Conservation (phyloP, 495 filamentous ascomycete genomes). For the Aspergillus leporis region DNA sequence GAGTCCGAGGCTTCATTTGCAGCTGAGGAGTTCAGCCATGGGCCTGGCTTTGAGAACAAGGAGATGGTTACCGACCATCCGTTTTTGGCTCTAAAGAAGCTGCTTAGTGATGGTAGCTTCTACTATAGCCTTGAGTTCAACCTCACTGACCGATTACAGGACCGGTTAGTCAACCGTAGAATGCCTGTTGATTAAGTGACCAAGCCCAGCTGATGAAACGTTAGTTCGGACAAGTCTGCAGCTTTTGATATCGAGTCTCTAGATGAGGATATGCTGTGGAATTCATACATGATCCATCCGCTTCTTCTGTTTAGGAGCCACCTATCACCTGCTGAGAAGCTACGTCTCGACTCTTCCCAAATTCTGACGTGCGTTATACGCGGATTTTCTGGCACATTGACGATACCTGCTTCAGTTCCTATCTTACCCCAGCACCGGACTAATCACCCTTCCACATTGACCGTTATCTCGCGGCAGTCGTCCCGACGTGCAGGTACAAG, state of each 20-base stretch:
- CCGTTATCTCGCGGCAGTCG: slow-evolving; percentile 87
- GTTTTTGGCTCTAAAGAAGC: slow-evolving; percentile 83
- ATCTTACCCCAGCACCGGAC: slow-evolving; percentile 47
- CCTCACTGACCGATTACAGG: slow-evolving; percentile 88
- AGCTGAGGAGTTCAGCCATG: slow-evolving; percentile 53
- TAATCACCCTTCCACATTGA: slow-evolving; percentile 80
- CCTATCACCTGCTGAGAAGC: slow-evolving; percentile 68
- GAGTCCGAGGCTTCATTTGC: slow-evolving; percentile 56
- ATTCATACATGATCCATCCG: slow-evolving; percentile 95
- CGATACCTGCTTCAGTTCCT: slow-evolving; percentile 68
- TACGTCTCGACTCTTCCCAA: slow-evolving; percentile 75
- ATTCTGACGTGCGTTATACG: slow-evolving; percentile 93
- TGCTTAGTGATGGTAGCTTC: slow-evolving; percentile 92
- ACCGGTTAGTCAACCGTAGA: slow-evolving; percentile 60
- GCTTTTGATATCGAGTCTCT: slow-evolving; percentile 80
- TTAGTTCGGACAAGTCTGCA: slow-evolving; percentile 47
- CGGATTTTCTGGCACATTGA: slow-evolving; percentile 83
- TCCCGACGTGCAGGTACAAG: slow-evolving; percentile 90
- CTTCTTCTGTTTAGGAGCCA: slow-evolving; percentile 84
- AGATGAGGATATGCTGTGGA: slow-evolving; percentile 92
- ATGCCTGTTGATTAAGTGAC: slow-evolving; percentile 1
- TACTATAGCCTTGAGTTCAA: slow-evolving; percentile 98
- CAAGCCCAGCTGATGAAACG: slow-evolving; percentile 48
- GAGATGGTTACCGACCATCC: slow-evolving; percentile 80
- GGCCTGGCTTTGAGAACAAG: slow-evolving; percentile 57